Evolutionary conservation across 768 basidiomycete genomes (phyloP).

Genomic region (Auriscalpium microsporum): DNA sequence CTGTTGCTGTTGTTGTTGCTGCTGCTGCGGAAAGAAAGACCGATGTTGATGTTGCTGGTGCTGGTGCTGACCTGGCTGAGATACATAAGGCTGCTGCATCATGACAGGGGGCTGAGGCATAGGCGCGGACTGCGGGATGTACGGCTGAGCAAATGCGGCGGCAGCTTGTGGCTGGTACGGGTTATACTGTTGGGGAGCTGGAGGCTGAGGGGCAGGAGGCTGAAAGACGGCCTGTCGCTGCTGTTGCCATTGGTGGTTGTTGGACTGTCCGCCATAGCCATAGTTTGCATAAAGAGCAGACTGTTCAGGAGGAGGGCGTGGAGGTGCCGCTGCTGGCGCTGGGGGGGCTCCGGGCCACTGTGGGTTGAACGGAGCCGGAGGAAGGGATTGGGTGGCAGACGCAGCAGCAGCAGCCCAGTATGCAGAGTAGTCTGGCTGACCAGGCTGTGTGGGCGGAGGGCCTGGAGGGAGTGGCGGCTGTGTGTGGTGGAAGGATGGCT

Average conservation of each 20-base stretch:
- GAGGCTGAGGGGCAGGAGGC: slow-evolving; percentile 41
- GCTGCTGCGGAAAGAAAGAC: slow-evolving; percentile 33
- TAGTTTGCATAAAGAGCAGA: slow-evolving; percentile 86
- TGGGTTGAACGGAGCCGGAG: slow-evolving; percentile 45
- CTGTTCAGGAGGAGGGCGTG: slow-evolving; percentile 67
- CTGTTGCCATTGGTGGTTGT: slow-evolving; percentile 53
- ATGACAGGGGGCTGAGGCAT: slow-evolving; percentile 39
- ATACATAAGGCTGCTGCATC: slow-evolving; percentile 27
- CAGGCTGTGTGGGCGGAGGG: slow-evolving; percentile 60
- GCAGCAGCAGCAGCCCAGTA: slow-evolving; percentile 61
- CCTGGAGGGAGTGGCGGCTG: slow-evolving; percentile 78
- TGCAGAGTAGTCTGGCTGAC: slow-evolving; percentile 64
- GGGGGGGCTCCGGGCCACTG: slow-evolving; percentile 57
- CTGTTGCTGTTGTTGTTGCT: slow-evolving; percentile 27
- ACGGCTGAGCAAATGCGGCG: slow-evolving; percentile 55
- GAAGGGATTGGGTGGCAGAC: slow-evolving; percentile 41
- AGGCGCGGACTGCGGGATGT: slow-evolving; percentile 54
- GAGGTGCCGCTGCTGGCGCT: slow-evolving; percentile 31
- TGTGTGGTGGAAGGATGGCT: slow-evolving; percentile 57
- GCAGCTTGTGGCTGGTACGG: slow-evolving; percentile 60
- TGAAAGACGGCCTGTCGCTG: slow-evolving; percentile 52
- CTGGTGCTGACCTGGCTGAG: slow-evolving; percentile 23
- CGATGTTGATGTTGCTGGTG: slow-evolving; percentile 36
- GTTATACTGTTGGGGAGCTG: slow-evolving; percentile 60
- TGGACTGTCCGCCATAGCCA: slow-evolving; percentile 70